Evolutionary conservation across 2,329 filamentous ascomycete genomes (phyloP), one percentile per base, ranked within the genome.

Genomic region (Monosporascus cannonballus): DNA sequence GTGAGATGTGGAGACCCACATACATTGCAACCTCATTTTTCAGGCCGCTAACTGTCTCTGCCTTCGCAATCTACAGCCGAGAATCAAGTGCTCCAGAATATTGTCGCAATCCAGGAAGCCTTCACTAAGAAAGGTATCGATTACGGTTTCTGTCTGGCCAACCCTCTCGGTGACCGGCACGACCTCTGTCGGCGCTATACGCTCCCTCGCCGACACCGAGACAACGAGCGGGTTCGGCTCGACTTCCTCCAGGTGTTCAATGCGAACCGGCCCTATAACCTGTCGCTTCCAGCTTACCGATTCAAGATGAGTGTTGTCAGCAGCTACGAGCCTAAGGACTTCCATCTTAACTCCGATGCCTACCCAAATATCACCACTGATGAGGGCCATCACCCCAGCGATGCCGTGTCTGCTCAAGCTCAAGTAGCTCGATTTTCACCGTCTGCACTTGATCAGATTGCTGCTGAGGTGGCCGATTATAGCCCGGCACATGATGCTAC

Each of bases 301-400:
- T 64, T 62, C 48, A 67, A 59, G 46, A 79, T 80, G 76, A 76
- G 72, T 57, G 75, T 81, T 60, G 76, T 76, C 41, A 17, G 39
- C 20, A 45, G 46, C 24, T 81, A 76, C 61, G 77, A 81, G 58
- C 67, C 74, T 24, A 69, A 77, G 54, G 72, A 67, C 58, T 77
- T 79, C 55, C n/a, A 27, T 30, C 71, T 78, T 39, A 71, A 77
- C 51, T 73, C 77, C 50, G 75, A 73, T 51, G 64, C 69, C 20
- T 80, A 80, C 53, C 71, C 73, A 24, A 76, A 78, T 52, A 72
- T 70, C 44, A 74, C 76, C 57, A 55, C 63, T 44, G 62, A 74
- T 46, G 66, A 65, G 41, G 63, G 67, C 52, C 62, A 59, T 25
- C 53, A 54, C 49, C 58, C 51, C 22, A 46, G 25, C n/a, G 22